Evolutionary conservation across 108 stramenopile genomes (phyloP), one percentile per base, ranked within the genome.

Genomic region (Cyclostephanos invisitatus): DNA sequence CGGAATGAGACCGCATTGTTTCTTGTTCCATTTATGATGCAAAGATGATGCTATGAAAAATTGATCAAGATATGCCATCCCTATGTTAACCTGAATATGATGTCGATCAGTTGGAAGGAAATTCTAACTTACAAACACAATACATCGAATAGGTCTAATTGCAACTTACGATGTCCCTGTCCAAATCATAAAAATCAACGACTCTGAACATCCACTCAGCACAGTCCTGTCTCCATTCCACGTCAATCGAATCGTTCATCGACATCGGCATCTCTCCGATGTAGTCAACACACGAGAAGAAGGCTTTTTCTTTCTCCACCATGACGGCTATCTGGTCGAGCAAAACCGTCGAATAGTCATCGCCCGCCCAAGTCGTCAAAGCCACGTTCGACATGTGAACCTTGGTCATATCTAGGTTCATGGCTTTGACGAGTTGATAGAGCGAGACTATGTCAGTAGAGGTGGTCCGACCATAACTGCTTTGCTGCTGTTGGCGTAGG

Each of bases 171-270:
- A 79, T 79, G 21, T 67, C 71, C 47, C 78, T 53, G 25, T 79
- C 78, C 28, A 79, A 62, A 64, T 79, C 78, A 29, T 79, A 69
- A 22, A 40, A 68, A 40, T 68, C 67, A 15, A 68, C 42, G 6
- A 78, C 78, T 60, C 72, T 79, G 67, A 79, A 79, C 78, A 79
- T 79, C 78, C 78, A 79, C 51, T 79, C 78, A 9, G 78, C 78
- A 3, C 61, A 54, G 11, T 67, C 67, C 67, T 79, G 78, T n/a
- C 78, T 48, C 71, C 71, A 79, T 1, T 29, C 49, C 58, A 68
- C 78, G 38, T 79, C 78, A 12, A 79, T 72, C 32, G 46, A 50
- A 35, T 67, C 51, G 28, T 36, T 51, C 2, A 20, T 7, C 18
- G 60, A 37, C 60, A n/a, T 37, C 0, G 36, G 17, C 36, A 61